Conservation (phyloP, 1,284 basidiomycete genomes). For the Thelephora terrestris region DNA sequence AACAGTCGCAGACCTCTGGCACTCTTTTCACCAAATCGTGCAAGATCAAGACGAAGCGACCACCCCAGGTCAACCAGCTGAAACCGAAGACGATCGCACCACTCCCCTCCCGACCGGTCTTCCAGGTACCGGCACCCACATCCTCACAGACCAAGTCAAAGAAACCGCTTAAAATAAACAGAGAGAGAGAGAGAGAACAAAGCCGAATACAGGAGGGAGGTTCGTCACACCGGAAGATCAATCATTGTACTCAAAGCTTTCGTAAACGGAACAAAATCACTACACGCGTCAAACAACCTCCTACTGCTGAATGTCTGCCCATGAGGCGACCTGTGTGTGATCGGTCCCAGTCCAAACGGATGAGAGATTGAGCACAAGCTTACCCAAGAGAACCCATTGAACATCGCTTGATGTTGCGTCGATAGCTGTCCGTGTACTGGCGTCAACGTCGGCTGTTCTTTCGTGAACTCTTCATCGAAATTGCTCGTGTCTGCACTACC, state of each 20-base stretch:
- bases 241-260: conserved; percentile 15
- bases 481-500: conserved; percentile 78
- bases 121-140: conserved; percentile 61
- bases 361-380: conserved; percentile 3
- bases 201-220: conserved; percentile 13
- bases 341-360: not conserved
- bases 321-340: conserved; percentile 46
- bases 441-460: conserved; percentile 94
- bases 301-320: conserved; percentile 50
- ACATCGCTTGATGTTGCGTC: conserved; percentile 89
- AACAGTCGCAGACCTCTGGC: conserved; percentile 83
- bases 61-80: conserved; percentile 17
- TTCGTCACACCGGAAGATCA: conserved; percentile 24
- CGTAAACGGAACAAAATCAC: not conserved
- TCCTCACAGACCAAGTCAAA: conserved; percentile 31
- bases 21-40: conserved; percentile 74
- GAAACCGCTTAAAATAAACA: conserved; percentile 1
- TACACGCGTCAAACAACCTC: conserved; percentile 18
- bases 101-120: conserved; percentile 25
- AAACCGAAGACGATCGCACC: conserved; percentile 11
- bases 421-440: conserved; percentile 95
- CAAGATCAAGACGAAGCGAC: conserved; percentile 33
- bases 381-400: conserved; percentile 93
- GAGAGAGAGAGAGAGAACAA: not conserved
- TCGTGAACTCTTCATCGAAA: conserved; percentile 96